Evolutionary conservation across 2,329 filamentous ascomycete genomes (phyloP), one percentile per base, ranked within the genome.

Genomic region (Diaporthe ilicicola): DNA sequence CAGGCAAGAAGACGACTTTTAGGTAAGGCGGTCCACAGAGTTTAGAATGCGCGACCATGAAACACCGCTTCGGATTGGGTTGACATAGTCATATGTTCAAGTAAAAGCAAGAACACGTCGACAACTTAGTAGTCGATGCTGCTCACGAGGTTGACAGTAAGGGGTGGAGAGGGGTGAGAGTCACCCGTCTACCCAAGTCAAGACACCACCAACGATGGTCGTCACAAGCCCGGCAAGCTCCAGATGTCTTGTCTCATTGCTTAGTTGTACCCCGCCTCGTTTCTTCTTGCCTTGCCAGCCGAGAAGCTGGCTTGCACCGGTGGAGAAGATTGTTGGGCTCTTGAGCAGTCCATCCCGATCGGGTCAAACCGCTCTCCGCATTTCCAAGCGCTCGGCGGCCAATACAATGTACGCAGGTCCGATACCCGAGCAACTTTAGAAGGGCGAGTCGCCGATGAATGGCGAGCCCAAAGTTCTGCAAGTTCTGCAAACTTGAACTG

Each of bases 161-260:
- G 10, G 29, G 44, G 56, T 61, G 56, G 56, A 62, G 56, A 62
- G 42, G 42, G 56, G 56, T 62, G 56, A 27, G 56, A 62, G 56
- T 62, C 56, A 19, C 27, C 56, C 56, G 39, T 34, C 13, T 48
- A 27, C 17, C 15, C 46, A 34, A 42, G 56, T 32, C 55, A 46
- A 46, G 56, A 61, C 56, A 24, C 32, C 17, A 39, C 37, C 37
- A 15, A 39, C 37, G 15, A n/a, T 44, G 24, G 39, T 44, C 29
- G 55, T 46, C 56, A 32, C 42, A 34, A 34, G 27, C 27, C 42
- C 19, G 27, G 39, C 39, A 46, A 17, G 19, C 39, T 39, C 39
- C 56, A 39, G 39, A 46, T 13, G 37, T 39, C 15, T 15, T 19
- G 12, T 15, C 27, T 9, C 9, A 34, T 34, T 34, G 12, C 27